Percentiles rank a stretch among this genome's conserved stretches.
These are phyloP conservation scores for Stachybotrys chlorohalonatus DNA, from an alignment of 2,329 filamentous ascomycete species.

Conservation along the genomic window DNA sequence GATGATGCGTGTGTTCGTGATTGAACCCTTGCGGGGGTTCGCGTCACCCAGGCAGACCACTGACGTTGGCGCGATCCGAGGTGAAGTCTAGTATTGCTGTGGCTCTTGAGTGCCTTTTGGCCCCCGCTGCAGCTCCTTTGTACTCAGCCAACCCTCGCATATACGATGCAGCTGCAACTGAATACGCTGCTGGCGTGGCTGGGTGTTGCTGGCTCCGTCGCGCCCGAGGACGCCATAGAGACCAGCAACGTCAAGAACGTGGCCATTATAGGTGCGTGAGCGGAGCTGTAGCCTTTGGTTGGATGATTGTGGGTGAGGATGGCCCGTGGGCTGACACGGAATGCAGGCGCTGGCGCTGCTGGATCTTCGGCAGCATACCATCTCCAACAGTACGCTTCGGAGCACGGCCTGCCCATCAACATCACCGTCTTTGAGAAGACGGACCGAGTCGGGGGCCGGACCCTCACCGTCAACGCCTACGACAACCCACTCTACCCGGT, in stretches of 20 bases:
- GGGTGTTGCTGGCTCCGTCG: slow-evolving; percentile 6
- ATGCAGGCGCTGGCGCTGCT: slow-evolving; percentile 73
- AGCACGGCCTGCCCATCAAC: slow-evolving; percentile 54
- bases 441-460: slow-evolving; percentile 71
- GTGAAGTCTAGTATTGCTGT: too few species aligned
- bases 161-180: slow-evolving; percentile 9
- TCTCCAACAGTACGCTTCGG: slow-evolving; percentile 60
- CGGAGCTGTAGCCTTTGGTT: neutral
- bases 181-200: slow-evolving; percentile 9
- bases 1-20: neutral
- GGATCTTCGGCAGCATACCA: slow-evolving; percentile 84
- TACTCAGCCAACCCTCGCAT: neutral
- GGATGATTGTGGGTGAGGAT: neutral
- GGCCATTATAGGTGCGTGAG: slow-evolving; percentile 24
- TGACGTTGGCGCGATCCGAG: neutral
- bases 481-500: slow-evolving; percentile 58
- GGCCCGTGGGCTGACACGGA: slow-evolving; percentile 4
- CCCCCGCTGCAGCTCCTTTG: neutral
- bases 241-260: slow-evolving; percentile 19
- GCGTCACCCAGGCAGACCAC: neutral
- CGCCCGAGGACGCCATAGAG: slow-evolving; percentile 2
- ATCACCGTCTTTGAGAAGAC: slow-evolving; percentile 84
- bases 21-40: neutral
- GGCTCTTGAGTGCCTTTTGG: neutral
- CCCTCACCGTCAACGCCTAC: slow-evolving; percentile 74